Conservation (phyloP, 768 basidiomycete genomes). For the Pleurotus platypus region DNA sequence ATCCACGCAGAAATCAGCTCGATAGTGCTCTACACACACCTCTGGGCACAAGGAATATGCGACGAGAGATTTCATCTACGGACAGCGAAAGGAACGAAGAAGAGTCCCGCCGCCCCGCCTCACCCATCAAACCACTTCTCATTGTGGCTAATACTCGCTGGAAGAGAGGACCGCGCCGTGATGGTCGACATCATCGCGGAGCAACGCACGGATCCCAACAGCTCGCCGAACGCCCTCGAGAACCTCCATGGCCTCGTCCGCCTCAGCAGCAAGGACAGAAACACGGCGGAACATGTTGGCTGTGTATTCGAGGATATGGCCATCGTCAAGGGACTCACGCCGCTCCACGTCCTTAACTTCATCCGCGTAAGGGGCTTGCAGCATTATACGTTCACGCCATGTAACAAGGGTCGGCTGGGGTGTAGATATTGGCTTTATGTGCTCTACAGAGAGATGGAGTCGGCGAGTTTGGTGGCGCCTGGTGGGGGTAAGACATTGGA, state of each 20-base stretch:
- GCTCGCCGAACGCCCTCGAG: background rate
- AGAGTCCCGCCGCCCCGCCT: slow-evolving; percentile 6
- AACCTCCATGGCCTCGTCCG: background rate
- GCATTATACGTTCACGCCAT: slow-evolving; percentile 11
- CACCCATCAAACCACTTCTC: slow-evolving; percentile 19
- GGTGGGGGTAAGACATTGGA: background rate
- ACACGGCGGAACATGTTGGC: slow-evolving; percentile 11
- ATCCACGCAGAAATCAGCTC: slow-evolving; percentile 9
- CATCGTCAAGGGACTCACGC: slow-evolving; percentile 9
- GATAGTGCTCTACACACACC: slow-evolving; percentile 16
- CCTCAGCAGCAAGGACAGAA: background rate
- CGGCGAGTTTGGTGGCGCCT: background rate
- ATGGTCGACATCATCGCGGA: slow-evolving; percentile 14
- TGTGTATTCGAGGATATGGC: slow-evolving; percentile 13
- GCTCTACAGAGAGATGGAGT: background rate
- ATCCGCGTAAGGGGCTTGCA: slow-evolving; percentile 12
- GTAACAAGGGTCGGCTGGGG: slow-evolving; percentile 15
- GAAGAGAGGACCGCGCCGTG: slow-evolving; percentile 3
- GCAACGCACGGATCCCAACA: slow-evolving; percentile 10
- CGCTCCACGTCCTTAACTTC: slow-evolving; percentile 12
- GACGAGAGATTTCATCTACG: slow-evolving; percentile 16
- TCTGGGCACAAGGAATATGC: slow-evolving; percentile 16
- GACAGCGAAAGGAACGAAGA: background rate
- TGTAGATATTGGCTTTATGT: slow-evolving; percentile 17
- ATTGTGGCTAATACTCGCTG: slow-evolving; percentile 14